These are phyloP conservation scores for Myriosclerotinia curreyana DNA, from an alignment of 2,329 filamentous ascomycete genomes.

Conservation along the genomic window DNA sequence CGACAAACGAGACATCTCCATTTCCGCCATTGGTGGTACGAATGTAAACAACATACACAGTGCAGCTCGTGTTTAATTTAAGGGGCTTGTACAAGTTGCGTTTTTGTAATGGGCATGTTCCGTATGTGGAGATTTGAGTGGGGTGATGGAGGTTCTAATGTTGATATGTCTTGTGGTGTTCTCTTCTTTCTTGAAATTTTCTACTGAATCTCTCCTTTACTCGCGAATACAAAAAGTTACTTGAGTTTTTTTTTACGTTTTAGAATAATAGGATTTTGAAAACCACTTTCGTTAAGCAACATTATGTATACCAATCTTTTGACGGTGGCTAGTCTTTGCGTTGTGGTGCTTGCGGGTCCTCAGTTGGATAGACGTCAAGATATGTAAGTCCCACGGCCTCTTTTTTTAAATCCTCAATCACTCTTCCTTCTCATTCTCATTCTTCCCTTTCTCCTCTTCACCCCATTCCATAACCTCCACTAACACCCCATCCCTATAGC, in stretches of 20 bases:
- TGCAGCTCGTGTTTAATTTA: not conserved
- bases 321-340: slow-evolving; percentile 13
- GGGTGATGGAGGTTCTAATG: not conserved
- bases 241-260: not conserved
- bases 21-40: not conserved
- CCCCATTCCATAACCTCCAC: not conserved
- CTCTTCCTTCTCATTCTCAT: too few species aligned
- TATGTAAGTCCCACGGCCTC: not conserved
- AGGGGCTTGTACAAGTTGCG: not conserved
- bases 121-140: slow-evolving; percentile 5
- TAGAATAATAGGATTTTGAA: not conserved
- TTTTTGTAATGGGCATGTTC: not conserved
- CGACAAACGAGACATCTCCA: not conserved
- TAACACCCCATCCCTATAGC: not conserved
- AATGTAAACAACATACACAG: not conserved
- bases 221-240: not conserved
- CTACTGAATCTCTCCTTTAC: not conserved
- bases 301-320: slow-evolving; percentile 19
- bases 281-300: not conserved
- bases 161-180: not conserved
- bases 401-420: not conserved
- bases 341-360: slow-evolving; percentile 6
- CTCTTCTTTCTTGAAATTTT: not conserved
- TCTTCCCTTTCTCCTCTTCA: not conserved
- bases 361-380: not conserved